Base-by-base conservation (phyloP, 2,329 filamentous ascomycete genomes). In the Venturia asperata region DNA sequence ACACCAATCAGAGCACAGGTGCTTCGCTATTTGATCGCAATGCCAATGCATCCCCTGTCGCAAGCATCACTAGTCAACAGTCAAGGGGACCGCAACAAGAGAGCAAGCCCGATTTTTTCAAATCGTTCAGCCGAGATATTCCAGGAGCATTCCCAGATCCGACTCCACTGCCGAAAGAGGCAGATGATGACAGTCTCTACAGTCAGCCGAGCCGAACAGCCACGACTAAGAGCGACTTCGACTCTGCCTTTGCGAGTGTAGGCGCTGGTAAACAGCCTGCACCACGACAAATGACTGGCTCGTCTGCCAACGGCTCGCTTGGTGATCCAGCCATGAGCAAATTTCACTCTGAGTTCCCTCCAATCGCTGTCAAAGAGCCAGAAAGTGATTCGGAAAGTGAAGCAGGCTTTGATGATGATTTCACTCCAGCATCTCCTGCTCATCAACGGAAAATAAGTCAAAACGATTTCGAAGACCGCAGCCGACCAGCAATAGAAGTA, bases 321-420 rank as follows among this genome's bases (percentile, higher is more conserved):
- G 74, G 41, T 70, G 70, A 70, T 67, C 72, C 34, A 70, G 70
- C 45, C n/a, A 63, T 82, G 2, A 79, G 77, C 64, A 78, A 75
- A 52, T 89, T 90, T 70, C 83, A 87, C 72, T 82, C 85, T 27
- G 94, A 97, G 73, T 97, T 97, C 73, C 94, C 94, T 41, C 94
- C 93, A 0, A 96, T 97, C 67, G 87, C 64, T 24, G 78, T 97
- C 66, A 88, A 90, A 67, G 83, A 86, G 39, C 89, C 92, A 66
- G 90, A 93, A 30, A 92, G 89, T 39, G 91, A 95, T 67, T 76
- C 75, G 64, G 78, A 77, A 27, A 84, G 85, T 61, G 91, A 90
- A 52, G 79, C 78, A 70, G 91, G 92, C 0, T 97, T 97, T 72
- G 93, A 95, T 62, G 94, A 99, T 73, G 88, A 97, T 75, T 97